Percentiles rank a stretch among this genome's conserved stretches.
Evolutionary conservation across 2,329 filamentous ascomycete genomes (phyloP).

Genomic region (Esteya vermicola): DNA sequence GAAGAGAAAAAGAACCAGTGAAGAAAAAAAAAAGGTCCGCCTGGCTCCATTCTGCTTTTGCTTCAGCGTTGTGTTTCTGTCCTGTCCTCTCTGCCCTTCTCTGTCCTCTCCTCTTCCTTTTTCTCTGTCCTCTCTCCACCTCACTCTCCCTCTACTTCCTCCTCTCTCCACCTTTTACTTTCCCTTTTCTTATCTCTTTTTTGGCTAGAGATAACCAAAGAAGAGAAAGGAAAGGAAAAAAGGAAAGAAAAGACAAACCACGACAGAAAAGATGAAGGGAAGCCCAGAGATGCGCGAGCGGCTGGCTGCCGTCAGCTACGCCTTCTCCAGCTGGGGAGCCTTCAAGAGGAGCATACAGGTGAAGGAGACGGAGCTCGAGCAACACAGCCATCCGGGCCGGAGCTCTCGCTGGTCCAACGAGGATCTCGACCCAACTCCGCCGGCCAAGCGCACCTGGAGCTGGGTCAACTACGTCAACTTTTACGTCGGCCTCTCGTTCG

Average conservation of each 20-base stretch:
- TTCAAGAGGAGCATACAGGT: conserved; percentile 5
- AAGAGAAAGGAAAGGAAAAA: neutral
- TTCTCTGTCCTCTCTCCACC: too few relatives aligned
- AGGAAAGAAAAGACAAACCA: neutral
- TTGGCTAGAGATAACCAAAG: neutral
- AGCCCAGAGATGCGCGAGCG: neutral
- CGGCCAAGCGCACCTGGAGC: conserved; percentile 22
- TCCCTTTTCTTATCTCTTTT: neutral
- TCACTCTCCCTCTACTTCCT: too few relatives aligned
- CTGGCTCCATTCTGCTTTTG: too few relatives aligned
- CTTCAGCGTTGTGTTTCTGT: too few relatives aligned
- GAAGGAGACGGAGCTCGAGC: conserved; percentile 3
- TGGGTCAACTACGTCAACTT: conserved; percentile 26
- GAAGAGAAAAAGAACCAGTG: too few relatives aligned
- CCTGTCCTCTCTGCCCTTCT: too few relatives aligned
- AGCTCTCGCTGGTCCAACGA: conserved; percentile 8
- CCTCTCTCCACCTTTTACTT: too few relatives aligned
- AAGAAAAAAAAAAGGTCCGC: too few relatives aligned
- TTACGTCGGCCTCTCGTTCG: conserved; percentile 23
- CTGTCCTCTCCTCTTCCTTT: too few relatives aligned
- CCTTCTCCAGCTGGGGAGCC: conserved; percentile 3
- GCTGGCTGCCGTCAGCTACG: conserved; percentile 22
- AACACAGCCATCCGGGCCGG: conserved; percentile 4
- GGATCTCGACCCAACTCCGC: conserved; percentile 22
- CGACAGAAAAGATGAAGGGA: neutral